Percentiles rank a stretch among this genome's conserved stretches.
Evolutionary conservation across 495 filamentous ascomycete species (phyloP).

Genomic region (Bathelium albidoporum): DNA sequence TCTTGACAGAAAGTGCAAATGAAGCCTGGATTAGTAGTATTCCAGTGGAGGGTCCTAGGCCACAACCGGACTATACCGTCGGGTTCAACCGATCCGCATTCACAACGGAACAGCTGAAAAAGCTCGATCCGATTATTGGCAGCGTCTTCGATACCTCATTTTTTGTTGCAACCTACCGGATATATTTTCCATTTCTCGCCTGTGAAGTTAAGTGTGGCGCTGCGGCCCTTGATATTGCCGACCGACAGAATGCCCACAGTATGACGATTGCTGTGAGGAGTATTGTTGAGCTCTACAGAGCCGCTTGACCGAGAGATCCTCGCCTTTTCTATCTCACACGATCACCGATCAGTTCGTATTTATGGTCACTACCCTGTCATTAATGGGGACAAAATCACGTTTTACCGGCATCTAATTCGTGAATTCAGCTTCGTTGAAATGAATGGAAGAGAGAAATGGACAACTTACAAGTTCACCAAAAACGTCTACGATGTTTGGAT

Average conservation of each 20-base stretch:
- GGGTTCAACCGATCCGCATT: conserved; percentile 20
- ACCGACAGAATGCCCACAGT: conserved; percentile 21
- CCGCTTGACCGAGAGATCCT: conserved; percentile 34
- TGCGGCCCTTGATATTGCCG: conserved; percentile 18
- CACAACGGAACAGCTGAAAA: conserved; percentile 13
- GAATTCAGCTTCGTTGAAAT: conserved; percentile 8
- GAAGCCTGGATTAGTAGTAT: conserved; percentile 34
- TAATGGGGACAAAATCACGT: conserved; percentile 12
- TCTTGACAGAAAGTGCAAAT: conserved; percentile 35
- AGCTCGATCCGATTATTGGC: conserved; percentile 4
- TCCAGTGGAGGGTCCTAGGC: conserved; percentile 26
- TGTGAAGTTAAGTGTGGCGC: conserved; percentile 18
- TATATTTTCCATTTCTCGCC: conserved; percentile 21
- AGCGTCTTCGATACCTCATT: conserved; percentile 2
- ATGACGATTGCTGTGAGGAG: conserved; percentile 8
- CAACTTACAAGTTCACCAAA: conserved; percentile 20
- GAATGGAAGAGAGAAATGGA: conserved; percentile 18
- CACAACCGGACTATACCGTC: conserved; percentile 38
- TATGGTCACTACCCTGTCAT: conserved; percentile 23
- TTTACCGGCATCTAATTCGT: conserved; percentile 17
- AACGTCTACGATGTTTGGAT: conserved; percentile 21
- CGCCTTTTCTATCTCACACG: conserved; percentile 41
- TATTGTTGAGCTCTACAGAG: conserved; percentile 22
- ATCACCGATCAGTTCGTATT: conserved; percentile 31
- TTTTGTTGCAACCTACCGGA: conserved; percentile 17